Evolutionary conservation across 1,139 yeast species (phyloP).

Genomic region (Magnusiomyces tetraspermus): DNA sequence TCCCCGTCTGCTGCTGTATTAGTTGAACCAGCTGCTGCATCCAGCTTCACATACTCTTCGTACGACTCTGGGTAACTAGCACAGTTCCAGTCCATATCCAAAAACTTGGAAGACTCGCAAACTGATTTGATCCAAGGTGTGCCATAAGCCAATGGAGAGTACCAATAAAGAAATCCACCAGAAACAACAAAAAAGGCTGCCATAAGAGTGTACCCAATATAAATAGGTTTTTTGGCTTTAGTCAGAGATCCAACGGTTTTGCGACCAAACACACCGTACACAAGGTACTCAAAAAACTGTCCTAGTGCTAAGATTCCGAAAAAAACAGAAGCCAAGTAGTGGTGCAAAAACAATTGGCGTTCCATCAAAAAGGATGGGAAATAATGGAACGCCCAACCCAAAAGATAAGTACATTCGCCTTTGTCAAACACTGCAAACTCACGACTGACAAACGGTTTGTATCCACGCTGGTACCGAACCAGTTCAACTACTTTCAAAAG

Average conservation of each 20-base stretch:
- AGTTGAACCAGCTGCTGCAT: slow-evolving; percentile 3
- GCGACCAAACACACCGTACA: slow-evolving; percentile 33
- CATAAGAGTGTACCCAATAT: slow-evolving; percentile 37
- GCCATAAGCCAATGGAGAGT: slow-evolving; percentile 72
- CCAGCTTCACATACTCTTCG: slow-evolving; percentile 23
- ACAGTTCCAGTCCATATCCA: slow-evolving; percentile 79
- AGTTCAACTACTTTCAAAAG: slow-evolving; percentile 47
- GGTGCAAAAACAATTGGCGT: slow-evolving; percentile 88
- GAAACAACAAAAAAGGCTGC: slow-evolving; percentile 43
- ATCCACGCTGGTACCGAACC: slow-evolving; percentile 63
- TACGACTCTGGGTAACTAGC: slow-evolving; percentile 39
- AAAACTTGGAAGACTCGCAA: slow-evolving; percentile 54
- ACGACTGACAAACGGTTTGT: slow-evolving; percentile 37
- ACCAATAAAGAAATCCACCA: slow-evolving; percentile 48
- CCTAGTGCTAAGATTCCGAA: slow-evolving; percentile 81
- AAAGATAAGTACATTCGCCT: slow-evolving; percentile 55
- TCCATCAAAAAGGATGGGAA: slow-evolving; percentile 88
- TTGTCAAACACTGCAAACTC: slow-evolving; percentile 62
- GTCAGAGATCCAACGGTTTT: slow-evolving; percentile 26
- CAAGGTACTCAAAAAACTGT: slow-evolving; percentile 64
- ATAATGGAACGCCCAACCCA: slow-evolving; percentile 85
- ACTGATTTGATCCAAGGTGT: slow-evolving; percentile 62
- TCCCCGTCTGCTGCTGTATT: background rate
- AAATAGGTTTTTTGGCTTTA: slow-evolving; percentile 1
- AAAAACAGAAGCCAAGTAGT: slow-evolving; percentile 83